Evolutionary conservation across 2,329 filamentous ascomycete genomes (phyloP), one percentile per base, ranked within the genome.

Genomic region (Pestalotiopsis sp.): DNA sequence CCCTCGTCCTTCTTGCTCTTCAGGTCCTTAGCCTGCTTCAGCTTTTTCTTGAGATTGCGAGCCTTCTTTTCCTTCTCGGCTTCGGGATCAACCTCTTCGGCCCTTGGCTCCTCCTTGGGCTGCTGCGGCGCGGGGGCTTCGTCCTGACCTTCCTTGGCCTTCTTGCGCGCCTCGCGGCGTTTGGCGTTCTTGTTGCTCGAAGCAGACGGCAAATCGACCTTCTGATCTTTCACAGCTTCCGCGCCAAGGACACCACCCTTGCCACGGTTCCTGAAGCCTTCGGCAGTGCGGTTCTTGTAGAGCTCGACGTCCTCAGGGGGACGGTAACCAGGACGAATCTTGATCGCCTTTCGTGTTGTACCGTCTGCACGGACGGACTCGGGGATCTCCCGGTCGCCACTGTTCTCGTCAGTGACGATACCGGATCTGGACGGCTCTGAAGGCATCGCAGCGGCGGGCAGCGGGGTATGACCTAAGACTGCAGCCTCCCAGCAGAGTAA

Each of bases 271-370:
- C 94, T 94, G 83, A 93, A 97, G 64, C 89, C 90, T 78, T 96
- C 92, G 64, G 95, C 95, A 1, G 91, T 94, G 68, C 93, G 91
- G 81, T 97, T 98, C 84, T 94, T 97, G 87, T 99, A 99, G 60
- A 97, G 86, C 78, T 98, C 94, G 72, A 98, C 92, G 81, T 99
- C 96, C 82, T 99, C 96, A 0, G 95, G 94, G 1, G 96, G 97
- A 41, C 91, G 91, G 82, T 98, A 99, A 66, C 96, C 97, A 0
- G 96, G 95, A 38, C 94, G 90, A 70, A 99, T 94, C 77, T 93
- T 93, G 78, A 98, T 98, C 76, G 97, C 95, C 78, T 93, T 97
- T 68, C 96, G 90, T n/a, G 93, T 93, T 65, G 92, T 94, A 68
- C 96, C 96, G 78, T 99, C 96, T 27, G 96, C 83, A 67, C 97